Evolutionary conservation across 2,329 filamentous ascomycete species (phyloP).

Genomic region (Ophiostoma quercus): DNA sequence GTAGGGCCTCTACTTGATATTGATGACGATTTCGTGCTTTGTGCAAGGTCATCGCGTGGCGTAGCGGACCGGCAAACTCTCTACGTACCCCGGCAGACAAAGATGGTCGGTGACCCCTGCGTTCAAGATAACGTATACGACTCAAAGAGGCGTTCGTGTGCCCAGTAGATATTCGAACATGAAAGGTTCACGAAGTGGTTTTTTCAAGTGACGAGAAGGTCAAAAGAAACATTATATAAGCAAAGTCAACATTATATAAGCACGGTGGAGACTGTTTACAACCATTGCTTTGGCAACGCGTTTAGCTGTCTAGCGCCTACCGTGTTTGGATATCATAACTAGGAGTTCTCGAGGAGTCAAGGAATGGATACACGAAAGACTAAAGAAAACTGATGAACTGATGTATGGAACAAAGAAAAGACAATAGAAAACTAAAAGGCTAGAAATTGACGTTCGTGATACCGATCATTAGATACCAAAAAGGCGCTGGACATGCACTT

Average conservation of each 20-base stretch:
- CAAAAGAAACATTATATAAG: too few species aligned
- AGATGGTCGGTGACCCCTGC: too few species aligned
- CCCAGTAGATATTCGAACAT: too few species aligned
- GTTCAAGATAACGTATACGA: too few species aligned
- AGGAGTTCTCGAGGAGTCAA: not conserved
- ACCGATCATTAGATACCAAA: not conserved
- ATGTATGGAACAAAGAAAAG: not conserved
- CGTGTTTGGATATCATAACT: not conserved
- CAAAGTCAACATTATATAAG: not conserved
- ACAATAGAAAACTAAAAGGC: not conserved
- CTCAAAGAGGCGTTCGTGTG: too few species aligned
- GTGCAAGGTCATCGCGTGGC: too few species aligned
- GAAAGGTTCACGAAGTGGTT: too few species aligned
- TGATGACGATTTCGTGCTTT: too few species aligned
- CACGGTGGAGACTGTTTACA: slow-evolving; percentile 5
- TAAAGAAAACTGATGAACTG: not conserved
- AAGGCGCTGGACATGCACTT: not conserved
- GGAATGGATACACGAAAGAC: not conserved
- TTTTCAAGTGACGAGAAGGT: too few species aligned
- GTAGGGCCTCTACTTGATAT: too few species aligned
- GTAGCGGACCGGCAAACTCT: too few species aligned
- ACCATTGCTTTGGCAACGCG: slow-evolving; percentile 17
- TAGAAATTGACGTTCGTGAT: not conserved
- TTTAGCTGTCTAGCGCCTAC: slow-evolving; percentile 7
- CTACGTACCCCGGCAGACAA: too few species aligned